phyloP scores from a whole-genome alignment of 257 asterid species.

The Solanum tarijense region DNA sequence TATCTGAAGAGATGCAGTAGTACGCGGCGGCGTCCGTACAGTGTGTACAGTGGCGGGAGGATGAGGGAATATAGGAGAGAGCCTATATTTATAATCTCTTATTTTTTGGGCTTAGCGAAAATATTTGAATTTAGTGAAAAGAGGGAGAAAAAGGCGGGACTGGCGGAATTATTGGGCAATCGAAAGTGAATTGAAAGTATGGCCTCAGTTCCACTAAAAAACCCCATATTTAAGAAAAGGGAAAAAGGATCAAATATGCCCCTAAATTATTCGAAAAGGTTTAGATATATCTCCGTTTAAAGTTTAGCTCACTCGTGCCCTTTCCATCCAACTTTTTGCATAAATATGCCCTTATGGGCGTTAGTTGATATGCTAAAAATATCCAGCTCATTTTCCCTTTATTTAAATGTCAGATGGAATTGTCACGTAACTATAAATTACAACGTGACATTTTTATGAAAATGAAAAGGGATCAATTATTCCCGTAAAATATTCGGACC shows the following conservation, averaged over 20 bases:
- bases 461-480: too few relatives aligned
- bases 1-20: background rate
- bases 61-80: background rate
- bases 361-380: too few relatives aligned
- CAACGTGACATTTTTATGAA: too few relatives aligned
- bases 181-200: background rate
- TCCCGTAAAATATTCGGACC: too few relatives aligned
- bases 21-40: background rate
- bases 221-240: background rate
- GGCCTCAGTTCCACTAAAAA: background rate
- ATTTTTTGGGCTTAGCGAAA: background rate
- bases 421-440: too few relatives aligned
- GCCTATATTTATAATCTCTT: background rate
- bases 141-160: slow-evolving; percentile 2
- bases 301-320: rapidly evolving
- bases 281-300: too few relatives aligned
- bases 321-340: too few relatives aligned
- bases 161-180: background rate
- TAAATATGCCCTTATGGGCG: too few relatives aligned
- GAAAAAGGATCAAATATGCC: too few relatives aligned
- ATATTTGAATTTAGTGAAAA: background rate
- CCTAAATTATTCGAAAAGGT: too few relatives aligned
- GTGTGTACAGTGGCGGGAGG: background rate
- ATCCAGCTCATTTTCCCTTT: too few relatives aligned
- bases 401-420: too few relatives aligned